Percentiles rank a stretch among this genome's conserved stretches.
Evolutionary conservation across 1,284 basidiomycete species (phyloP).

Genomic region (Kwoniella shivajii): DNA sequence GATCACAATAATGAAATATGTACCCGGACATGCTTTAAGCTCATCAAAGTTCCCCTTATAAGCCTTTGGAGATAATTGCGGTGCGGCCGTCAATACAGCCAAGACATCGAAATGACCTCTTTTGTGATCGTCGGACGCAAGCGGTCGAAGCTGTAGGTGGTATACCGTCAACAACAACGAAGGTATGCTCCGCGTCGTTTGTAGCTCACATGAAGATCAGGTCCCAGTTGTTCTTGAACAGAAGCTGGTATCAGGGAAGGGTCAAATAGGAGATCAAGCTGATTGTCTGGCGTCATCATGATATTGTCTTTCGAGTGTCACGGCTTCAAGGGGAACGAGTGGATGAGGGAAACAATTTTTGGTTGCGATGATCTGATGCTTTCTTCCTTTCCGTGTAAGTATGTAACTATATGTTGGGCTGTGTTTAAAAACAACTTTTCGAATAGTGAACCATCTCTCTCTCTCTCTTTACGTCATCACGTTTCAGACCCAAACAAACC

Average conservation of each 20-base stretch:
- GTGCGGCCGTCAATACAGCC: constrained; percentile 74
- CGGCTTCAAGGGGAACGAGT: not conserved
- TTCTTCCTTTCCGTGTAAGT: no score
- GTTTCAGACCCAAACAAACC: not conserved
- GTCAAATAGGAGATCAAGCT: constrained; percentile 42
- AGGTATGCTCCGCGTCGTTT: not conserved
- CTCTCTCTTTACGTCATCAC: not conserved
- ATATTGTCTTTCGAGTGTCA: no score
- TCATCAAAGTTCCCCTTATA: constrained; percentile 69
- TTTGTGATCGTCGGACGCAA: constrained; percentile 81
- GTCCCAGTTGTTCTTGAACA: constrained; percentile 27
- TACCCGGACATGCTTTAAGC: constrained; percentile 56
- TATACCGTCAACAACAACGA: not conserved
- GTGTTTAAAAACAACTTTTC: not conserved
- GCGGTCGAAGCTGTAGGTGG: constrained; percentile 74
- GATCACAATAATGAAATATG: constrained; percentile 87
- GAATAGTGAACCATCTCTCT: not conserved
- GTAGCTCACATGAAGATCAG: constrained; percentile 35
- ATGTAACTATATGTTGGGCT: not conserved
- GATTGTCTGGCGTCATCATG: constrained; percentile 6
- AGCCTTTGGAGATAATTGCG: constrained; percentile 68
- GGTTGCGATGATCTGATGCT: no score
- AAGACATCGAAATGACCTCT: constrained; percentile 84
- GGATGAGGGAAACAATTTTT: not conserved
- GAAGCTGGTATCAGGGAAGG: constrained; percentile 33